Base-by-base conservation (phyloP, 1,284 basidiomycete species). In the Rhodotorula sp. region DNA sequence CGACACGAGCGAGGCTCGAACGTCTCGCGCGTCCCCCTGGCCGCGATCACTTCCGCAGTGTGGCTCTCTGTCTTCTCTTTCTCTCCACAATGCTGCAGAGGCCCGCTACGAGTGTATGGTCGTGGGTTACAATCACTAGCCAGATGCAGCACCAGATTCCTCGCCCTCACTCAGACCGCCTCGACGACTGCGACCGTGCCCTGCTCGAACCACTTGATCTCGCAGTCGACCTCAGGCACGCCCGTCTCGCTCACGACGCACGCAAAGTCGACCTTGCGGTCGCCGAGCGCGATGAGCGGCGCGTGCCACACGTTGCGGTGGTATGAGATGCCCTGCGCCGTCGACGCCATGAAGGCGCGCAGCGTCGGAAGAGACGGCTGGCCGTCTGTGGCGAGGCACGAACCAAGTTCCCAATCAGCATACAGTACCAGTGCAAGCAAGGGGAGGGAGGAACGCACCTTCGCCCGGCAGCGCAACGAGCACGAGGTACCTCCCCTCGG, bases 251-350 rank as follows among this genome's bases (percentile, higher is more conserved):
- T 61, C 21, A 80, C 78, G 57, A 78, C 67, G 71, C 80, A 80
- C 9, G 77, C 69, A 66, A 80, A 81, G 63, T 80, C 78, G 52
- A 77, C 79, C 48, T 67, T 56, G 53, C 25, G 60, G 48, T 46
- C 48, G 21, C 65, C 55, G 50, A 80, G 67, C 5, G 80, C 78
- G 55, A 81, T 76, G 53, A 81, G 65, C 8, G 80, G 80, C 49
- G 78, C 77, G 92, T 93, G 93, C 94, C 94, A 97, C 61, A 92
- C 84, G 16, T 88, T 91, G 7, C 85, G 86, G 73, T 88, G 84
- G 80, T 95, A 97, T 34, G 90, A 87, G 59, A 97, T 87, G 0
- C 93, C 93, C 80, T 97, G 94, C 1, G 87, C 86, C 8, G 87
- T 85, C 55, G 85, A 88, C 0, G 91, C 92, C 60, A 90, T 78